These are phyloP conservation scores for Cutaneotrichosporon spelunceum DNA, from an alignment of 1,284 basidiomycete genomes.

Conservation along the genomic window DNA sequence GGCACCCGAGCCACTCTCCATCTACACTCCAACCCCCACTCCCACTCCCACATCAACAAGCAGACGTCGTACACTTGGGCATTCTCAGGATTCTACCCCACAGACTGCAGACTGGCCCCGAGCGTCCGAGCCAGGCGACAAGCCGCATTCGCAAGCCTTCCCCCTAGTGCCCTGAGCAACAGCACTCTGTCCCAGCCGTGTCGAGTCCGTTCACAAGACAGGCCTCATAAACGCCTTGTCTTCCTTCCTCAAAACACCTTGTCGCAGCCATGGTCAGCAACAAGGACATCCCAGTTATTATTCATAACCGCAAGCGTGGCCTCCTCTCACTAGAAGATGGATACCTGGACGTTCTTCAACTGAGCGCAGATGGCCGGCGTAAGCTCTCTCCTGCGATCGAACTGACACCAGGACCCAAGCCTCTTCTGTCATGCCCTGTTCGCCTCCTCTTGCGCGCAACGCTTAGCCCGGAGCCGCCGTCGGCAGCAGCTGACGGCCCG, in stretches of 20 bases:
- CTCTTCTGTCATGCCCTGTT: slow-evolving; percentile 36
- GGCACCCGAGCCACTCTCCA: no score
- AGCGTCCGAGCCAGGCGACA: no score
- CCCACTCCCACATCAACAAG: no score
- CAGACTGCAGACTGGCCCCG: no score
- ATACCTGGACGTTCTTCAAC: slow-evolving; percentile 42
- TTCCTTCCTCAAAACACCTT: neutral
- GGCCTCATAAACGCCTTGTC: neutral
- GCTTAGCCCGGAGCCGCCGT: slow-evolving; percentile 17
- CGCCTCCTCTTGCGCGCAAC: slow-evolving; percentile 36
- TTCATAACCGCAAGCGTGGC: slow-evolving; percentile 46
- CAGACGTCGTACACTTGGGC: no score
- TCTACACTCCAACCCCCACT: no score
- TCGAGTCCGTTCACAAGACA: neutral
- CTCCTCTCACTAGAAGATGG: slow-evolving; percentile 44
- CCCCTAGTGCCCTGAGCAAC: neutral
- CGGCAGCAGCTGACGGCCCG: neutral
- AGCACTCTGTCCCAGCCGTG: neutral
- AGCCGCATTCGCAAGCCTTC: no score
- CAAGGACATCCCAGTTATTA: slow-evolving; percentile 42
- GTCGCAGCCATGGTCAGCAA: slow-evolving; percentile 5
- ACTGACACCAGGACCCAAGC: slow-evolving; percentile 40
- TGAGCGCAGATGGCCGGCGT: slow-evolving; percentile 47
- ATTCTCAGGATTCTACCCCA: no score
- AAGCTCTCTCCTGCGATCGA: slow-evolving; percentile 20